Percentiles rank a stretch among this genome's conserved stretches.
These are phyloP conservation scores for Spongospora subterranea DNA, from an alignment of 208 protist genomes.

Conservation along the genomic window DNA sequence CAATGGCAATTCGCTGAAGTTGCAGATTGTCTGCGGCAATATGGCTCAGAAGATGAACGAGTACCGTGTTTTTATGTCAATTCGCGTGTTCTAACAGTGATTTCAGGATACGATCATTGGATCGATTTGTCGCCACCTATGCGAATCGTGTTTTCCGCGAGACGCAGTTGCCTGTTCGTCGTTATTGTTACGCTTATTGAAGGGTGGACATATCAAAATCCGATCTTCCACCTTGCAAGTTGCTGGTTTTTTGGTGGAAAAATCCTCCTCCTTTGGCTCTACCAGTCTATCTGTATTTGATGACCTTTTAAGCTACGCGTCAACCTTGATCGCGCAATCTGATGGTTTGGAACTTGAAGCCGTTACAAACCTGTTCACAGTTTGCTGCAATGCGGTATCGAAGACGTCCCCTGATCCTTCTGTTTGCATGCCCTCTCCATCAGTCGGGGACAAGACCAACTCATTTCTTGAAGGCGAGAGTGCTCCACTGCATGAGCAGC, in stretches of 20 bases:
- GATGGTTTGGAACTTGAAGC: too few relatives aligned
- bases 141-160: not conserved
- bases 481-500: not conserved
- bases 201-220: too few relatives aligned
- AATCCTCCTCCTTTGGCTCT: not conserved
- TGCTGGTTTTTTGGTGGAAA: not conserved
- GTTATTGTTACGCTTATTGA: too few relatives aligned
- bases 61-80: conserved; percentile 41
- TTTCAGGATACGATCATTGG: not conserved
- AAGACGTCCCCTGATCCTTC: too few relatives aligned
- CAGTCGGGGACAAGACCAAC: too few relatives aligned
- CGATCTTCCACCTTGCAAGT: too few relatives aligned
- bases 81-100: too few relatives aligned
- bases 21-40: not conserved
- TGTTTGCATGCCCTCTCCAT: too few relatives aligned
- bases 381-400: not conserved
- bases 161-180: too few relatives aligned
- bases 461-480: not conserved
- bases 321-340: too few relatives aligned
- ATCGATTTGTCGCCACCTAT: not conserved
- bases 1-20: conserved; percentile 2
- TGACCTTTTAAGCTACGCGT: not conserved
- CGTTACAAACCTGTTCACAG: not conserved
- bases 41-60: not conserved
- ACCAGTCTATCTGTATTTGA: not conserved